Conservation (phyloP, 768 basidiomycete genomes). For the Coprinellus micaceus region DNA sequence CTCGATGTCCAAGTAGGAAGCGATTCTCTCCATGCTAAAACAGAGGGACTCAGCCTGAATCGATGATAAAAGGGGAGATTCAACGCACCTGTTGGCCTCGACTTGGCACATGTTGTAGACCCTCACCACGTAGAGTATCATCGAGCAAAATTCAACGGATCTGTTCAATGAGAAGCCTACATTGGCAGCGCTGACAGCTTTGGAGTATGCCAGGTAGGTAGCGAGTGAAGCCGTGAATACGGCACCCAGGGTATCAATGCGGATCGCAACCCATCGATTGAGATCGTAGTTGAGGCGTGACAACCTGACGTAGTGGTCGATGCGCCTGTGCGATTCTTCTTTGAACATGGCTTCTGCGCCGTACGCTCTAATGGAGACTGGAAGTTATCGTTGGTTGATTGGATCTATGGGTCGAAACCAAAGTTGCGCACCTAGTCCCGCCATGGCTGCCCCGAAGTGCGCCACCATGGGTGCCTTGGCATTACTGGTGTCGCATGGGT, state of each 20-base stretch:
- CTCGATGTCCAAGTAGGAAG: constrained; percentile 15
- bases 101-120: constrained; percentile 46
- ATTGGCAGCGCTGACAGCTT: constrained; percentile 33
- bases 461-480: constrained; percentile 37
- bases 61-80: background rate
- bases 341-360: constrained; percentile 53
- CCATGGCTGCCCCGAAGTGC: constrained; percentile 46
- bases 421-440: constrained; percentile 43
- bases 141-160: constrained; percentile 54
- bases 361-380: constrained; percentile 63
- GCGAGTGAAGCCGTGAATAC: constrained; percentile 54
- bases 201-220: constrained; percentile 46
- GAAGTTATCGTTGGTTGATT: background rate
- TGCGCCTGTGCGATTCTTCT: constrained; percentile 43
- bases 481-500: constrained; percentile 14
- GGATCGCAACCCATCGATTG: constrained; percentile 46
- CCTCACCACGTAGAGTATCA: constrained; percentile 52
- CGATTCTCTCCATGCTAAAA: constrained; percentile 19
- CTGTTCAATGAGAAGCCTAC: constrained; percentile 58
- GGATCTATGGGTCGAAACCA: background rate
- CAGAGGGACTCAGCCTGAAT: constrained; percentile 1
- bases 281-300: constrained; percentile 49
- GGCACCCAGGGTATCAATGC: constrained; percentile 57
- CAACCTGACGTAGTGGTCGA: constrained; percentile 50
- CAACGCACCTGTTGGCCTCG: constrained; percentile 38